Percentiles rank a stretch among this genome's conserved stretches.
These are phyloP conservation scores for Williopsis jadinii DNA, from an alignment of 1,139 yeast genomes.

Conservation along the genomic window DNA sequence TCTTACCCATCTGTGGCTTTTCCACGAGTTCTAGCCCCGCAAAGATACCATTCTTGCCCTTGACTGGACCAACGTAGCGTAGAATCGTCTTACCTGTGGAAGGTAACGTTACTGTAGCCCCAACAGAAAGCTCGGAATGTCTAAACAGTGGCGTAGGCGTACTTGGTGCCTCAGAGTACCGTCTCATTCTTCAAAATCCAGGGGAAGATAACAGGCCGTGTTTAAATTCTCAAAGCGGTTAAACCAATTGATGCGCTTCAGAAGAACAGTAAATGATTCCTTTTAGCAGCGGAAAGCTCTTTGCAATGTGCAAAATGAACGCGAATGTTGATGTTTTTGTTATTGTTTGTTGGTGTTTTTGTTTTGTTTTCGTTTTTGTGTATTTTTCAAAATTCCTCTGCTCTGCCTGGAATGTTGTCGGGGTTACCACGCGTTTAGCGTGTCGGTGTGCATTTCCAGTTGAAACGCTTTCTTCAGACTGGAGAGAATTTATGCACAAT, in stretches of 20 bases:
- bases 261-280: neutral
- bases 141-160: conserved; percentile 21
- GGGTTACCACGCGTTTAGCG: too few relatives aligned
- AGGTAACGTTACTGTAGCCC: conserved; percentile 23
- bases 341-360: too few relatives aligned
- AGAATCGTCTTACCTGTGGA: conserved; percentile 48
- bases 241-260: neutral
- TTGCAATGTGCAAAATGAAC: too few relatives aligned
- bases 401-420: too few relatives aligned
- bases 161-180: conserved; percentile 20
- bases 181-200: conserved; percentile 17
- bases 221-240: neutral
- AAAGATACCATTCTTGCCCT: conserved; percentile 69
- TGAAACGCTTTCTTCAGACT: too few relatives aligned
- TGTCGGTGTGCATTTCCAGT: too few relatives aligned
- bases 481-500: too few relatives aligned
- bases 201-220: conserved; percentile 7
- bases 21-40: conserved; percentile 84
- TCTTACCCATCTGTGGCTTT: conserved; percentile 61
- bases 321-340: too few relatives aligned
- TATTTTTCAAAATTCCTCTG: too few relatives aligned
- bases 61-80: conserved; percentile 67
- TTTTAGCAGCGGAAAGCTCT: too few relatives aligned
- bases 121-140: conserved; percentile 16
- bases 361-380: too few relatives aligned